These are phyloP conservation scores for Penicillium robsamsonii DNA, from an alignment of 495 filamentous ascomycete species.

Conservation along the genomic window DNA sequence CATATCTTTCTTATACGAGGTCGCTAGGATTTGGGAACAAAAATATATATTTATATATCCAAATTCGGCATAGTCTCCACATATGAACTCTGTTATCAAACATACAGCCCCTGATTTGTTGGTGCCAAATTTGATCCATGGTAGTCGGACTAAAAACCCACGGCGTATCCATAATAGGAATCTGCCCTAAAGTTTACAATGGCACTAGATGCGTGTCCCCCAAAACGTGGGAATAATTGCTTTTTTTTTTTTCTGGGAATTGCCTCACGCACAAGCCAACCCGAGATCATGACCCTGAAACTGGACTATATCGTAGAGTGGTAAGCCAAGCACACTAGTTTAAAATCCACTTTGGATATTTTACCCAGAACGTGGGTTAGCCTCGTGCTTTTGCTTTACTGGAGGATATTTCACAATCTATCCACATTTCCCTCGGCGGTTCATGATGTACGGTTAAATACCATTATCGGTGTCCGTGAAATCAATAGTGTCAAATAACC, in stretches of 20 bases:
- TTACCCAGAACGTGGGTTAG: no score
- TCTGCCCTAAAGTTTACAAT: not conserved
- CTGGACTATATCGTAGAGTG: not conserved
- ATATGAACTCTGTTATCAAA: not conserved
- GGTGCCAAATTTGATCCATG: not conserved
- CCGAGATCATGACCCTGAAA: not conserved
- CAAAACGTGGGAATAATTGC: not conserved
- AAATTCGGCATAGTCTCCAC: not conserved
- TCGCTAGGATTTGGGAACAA: no score
- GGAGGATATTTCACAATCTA: not conserved
- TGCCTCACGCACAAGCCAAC: not conserved
- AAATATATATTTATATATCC: no score
- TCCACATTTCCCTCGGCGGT: not conserved
- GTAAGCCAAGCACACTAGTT: not conserved
- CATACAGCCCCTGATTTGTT: not conserved
- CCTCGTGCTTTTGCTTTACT: no score
- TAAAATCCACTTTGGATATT: not conserved
- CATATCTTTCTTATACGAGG: no score
- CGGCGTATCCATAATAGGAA: not conserved
- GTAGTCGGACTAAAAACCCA: not conserved
- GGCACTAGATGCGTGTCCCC: not conserved
- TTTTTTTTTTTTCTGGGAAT: not conserved
- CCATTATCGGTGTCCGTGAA: not conserved
- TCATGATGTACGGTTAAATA: not conserved
- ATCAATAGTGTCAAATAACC: slow-evolving; percentile 1